phyloP scores from a whole-genome alignment of 164 flowering plant genomes.

The Annona cherimola region DNA sequence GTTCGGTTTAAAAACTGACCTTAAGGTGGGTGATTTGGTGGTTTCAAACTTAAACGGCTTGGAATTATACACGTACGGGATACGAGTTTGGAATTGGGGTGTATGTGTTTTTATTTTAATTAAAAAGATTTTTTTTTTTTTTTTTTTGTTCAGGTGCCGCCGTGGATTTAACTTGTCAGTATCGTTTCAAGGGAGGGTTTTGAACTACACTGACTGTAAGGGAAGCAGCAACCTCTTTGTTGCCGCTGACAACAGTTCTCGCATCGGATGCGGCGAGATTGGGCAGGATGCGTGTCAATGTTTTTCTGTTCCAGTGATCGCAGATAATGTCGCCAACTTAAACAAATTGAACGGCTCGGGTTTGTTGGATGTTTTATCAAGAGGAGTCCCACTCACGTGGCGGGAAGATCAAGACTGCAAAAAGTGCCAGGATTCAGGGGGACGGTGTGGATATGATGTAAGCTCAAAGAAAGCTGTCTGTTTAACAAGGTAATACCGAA shows the following conservation, averaged over 20 bases:
- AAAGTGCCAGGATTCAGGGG: neutral
- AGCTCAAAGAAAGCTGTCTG: neutral
- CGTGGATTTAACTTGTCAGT: neutral
- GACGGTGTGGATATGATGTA: constrained; percentile 5
- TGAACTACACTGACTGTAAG: neutral
- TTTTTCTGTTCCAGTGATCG: neutral
- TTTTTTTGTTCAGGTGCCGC: neutral
- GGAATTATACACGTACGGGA: too few relatives aligned
- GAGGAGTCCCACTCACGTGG: constrained; percentile 5
- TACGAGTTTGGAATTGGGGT: too few relatives aligned
- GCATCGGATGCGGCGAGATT: neutral
- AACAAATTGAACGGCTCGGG: neutral
- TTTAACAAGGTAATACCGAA: neutral
- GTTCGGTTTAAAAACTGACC: too few relatives aligned
- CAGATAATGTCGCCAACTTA: neutral
- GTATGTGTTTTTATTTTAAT: too few relatives aligned
- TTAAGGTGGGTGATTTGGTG: too few relatives aligned
- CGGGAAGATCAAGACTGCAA: neutral
- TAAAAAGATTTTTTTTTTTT: too few relatives aligned
- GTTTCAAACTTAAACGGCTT: too few relatives aligned
- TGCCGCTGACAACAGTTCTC: neutral
- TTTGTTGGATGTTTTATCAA: neutral
- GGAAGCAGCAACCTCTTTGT: neutral
- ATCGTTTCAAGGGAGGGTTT: neutral
- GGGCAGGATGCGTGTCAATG: neutral